Percentiles rank a stretch among this genome's conserved stretches.
Conservation (phyloP, 148 eudicot genomes). For the Persicaria maculosa region DNA sequence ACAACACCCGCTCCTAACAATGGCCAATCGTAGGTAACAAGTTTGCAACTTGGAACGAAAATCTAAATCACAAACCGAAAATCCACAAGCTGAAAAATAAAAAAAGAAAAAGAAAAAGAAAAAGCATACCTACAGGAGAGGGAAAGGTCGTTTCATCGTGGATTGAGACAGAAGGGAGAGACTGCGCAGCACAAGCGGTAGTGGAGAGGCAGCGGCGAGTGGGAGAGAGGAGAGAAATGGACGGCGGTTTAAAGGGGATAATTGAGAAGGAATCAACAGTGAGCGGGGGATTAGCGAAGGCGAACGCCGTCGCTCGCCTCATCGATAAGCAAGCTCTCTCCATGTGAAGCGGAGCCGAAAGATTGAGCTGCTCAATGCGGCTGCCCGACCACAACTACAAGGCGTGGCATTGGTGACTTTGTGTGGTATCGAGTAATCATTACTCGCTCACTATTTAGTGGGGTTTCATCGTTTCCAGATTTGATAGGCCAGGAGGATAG, state of each 20-base stretch:
- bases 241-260: background rate
- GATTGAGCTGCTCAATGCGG: background rate
- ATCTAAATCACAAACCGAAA: background rate
- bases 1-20: constrained; percentile 25
- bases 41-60: background rate
- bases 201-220: constrained; percentile 1
- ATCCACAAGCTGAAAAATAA: background rate
- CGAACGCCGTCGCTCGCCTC: constrained; percentile 13
- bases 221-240: constrained; percentile 1
- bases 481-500: background rate
- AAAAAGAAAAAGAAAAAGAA: background rate
- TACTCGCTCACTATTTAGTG: background rate
- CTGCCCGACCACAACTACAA: background rate
- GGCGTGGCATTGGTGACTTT: background rate
- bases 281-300: constrained; percentile 2
- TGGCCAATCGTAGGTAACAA: background rate
- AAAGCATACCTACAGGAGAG: background rate
- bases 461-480: background rate
- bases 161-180: constrained; percentile 3
- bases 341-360: background rate
- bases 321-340: constrained; percentile 14
- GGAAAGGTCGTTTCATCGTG: background rate
- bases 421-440: too few relatives aligned
- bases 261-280: background rate
- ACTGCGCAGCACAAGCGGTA: background rate